Percentiles rank a stretch among this genome's conserved stretches.
Conservation (phyloP, 2,329 filamentous ascomycete species). For the Aureobasidium vineae region DNA sequence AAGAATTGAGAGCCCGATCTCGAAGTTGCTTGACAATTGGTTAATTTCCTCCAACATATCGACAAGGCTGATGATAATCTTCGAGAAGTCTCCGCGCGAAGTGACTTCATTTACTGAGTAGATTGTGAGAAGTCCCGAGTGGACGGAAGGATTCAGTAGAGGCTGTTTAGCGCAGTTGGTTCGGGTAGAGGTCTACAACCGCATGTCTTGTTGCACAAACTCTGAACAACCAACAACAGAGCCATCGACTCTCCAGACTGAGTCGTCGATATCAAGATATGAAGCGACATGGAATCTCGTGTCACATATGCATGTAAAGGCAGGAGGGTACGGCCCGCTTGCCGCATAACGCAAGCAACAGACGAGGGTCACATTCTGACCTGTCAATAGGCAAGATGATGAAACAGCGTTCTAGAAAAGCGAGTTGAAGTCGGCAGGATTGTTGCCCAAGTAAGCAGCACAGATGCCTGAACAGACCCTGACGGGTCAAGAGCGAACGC, state of each 20-base stretch:
- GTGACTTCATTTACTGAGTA: conserved; percentile 8
- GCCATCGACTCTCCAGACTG: neutral
- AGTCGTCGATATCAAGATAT: neutral
- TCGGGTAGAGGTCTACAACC: neutral
- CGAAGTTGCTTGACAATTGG: neutral
- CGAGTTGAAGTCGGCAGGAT: neutral
- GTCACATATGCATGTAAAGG: neutral
- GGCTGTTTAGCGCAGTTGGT: conserved; percentile 3
- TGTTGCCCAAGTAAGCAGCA: neutral
- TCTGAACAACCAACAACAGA: neutral
- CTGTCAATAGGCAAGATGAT: conserved; percentile 13
- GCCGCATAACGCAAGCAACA: conserved; percentile 11
- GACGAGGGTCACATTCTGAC: conserved; percentile 5
- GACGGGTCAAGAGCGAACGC: neutral
- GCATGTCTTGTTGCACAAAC: neutral
- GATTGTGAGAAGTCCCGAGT: neutral
- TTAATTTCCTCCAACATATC: conserved; percentile 2
- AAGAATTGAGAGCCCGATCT: neutral
- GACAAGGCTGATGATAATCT: conserved; percentile 22
- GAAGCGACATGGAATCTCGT: neutral
- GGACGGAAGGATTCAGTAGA: conserved; percentile 11
- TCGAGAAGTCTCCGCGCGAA: conserved; percentile 20
- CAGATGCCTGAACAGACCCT: conserved; percentile 1
- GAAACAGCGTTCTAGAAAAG: conserved; percentile 17
- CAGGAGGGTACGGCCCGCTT: conserved; percentile 20